These are phyloP conservation scores for Inga laurina DNA, from an alignment of 306 rosid species.

Conservation along the genomic window DNA sequence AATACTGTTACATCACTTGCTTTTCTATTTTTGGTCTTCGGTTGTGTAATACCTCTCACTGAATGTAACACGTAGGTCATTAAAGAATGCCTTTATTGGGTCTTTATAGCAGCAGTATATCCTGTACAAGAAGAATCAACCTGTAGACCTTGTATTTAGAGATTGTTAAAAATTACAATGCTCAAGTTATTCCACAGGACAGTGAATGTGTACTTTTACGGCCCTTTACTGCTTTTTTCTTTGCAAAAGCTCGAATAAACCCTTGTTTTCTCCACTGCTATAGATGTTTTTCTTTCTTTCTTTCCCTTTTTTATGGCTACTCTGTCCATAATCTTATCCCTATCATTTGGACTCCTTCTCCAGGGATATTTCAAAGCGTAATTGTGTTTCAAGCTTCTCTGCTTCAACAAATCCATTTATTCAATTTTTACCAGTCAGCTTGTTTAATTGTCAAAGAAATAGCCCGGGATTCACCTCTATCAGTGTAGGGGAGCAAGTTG, in stretches of 20 bases:
- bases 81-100: not conserved
- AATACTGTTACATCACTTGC: slow-evolving; percentile 13
- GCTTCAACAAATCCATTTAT: slow-evolving; percentile 51
- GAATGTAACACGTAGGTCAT: slow-evolving; percentile 20
- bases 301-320: not conserved
- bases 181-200: not conserved
- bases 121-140: not conserved
- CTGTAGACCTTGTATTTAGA: not conserved
- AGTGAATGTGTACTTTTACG: not conserved
- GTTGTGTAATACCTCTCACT: not conserved
- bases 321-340: slow-evolving; percentile 32
- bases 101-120: slow-evolving; percentile 1
- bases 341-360: slow-evolving; percentile 21
- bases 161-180: not conserved
- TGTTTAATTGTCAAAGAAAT: slow-evolving; percentile 53
- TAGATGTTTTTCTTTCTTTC: not conserved
- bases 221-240: not conserved
- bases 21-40: not conserved
- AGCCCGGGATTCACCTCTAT: slow-evolving; percentile 40
- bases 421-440: slow-evolving; percentile 67
- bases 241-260: slow-evolving; percentile 15
- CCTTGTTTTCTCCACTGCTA: slow-evolving; percentile 7
- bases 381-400: slow-evolving; percentile 61
- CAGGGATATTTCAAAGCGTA: slow-evolving; percentile 78
- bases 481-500: slow-evolving; percentile 45